Evolutionary conservation across 345 rosid genomes (phyloP), one percentile per base, ranked within the genome.

Genomic region (Eucalyptus regnans): DNA sequence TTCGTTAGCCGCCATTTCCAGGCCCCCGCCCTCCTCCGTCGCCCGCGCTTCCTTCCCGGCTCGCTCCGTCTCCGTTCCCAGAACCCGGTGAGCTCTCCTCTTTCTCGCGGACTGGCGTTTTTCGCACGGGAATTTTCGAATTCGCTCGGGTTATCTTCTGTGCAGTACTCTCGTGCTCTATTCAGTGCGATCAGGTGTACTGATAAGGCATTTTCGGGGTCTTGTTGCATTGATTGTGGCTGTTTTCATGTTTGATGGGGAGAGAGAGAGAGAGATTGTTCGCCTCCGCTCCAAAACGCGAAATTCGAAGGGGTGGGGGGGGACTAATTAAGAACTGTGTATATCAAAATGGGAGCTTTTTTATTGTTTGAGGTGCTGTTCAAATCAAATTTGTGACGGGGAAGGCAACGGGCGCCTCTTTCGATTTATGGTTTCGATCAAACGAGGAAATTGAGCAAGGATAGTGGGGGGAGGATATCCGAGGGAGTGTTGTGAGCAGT

Each of bases 21-120:
- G 71, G 3, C 90, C 87, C 44, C 89, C 92, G 37, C 88, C 92
- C 25, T 23, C 86, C 56, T 84, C 89, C 31, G 51, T 87, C 88
- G 48, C 87, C 86, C 64, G 90, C 58, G 56, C 81, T 88, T 86
- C 91, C 31, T 90, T 92, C n/a, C 90, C 90, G 15, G 9, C 88
- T 86, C 88, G 89, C 50, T 49, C 85, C 81, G 17, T 60, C 89
- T 91, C 91, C 16, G 60, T 29, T 86, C 91, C 87, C 79, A 56
- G 22, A 52, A 88, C 89, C 79, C 92, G 91, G 94, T 88, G 2
- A 31, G 90, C 43, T 79, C 90, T 41, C 48, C 51, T 2, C 71
- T 18, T 41, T 44, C 27, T 22, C 68, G 43, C 80, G 58, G 25
- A 31, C 49, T 52, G 0, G 0, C 9, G 14, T 87, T 81, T 49